A percentile compares a stretch with the other conserved stretches of the same genome.
Evolutionary conservation across 129 eudicot species (phyloP).

Genomic region (Oenanthe sinensis): DNA sequence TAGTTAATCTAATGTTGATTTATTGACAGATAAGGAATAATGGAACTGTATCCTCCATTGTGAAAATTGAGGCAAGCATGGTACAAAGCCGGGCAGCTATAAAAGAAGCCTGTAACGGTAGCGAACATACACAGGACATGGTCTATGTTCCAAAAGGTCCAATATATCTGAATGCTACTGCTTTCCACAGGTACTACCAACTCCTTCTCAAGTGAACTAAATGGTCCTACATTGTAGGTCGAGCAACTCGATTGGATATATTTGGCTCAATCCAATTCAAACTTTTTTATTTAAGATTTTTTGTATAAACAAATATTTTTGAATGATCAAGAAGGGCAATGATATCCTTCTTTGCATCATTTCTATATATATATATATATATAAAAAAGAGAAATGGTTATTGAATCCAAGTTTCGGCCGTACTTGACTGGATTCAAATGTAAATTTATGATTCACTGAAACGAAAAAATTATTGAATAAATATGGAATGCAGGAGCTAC

Average conservation of each 20-base stretch:
- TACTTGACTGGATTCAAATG: not conserved
- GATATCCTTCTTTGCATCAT: too few species aligned
- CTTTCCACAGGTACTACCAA: constrained; percentile 27
- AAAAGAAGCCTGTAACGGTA: not conserved
- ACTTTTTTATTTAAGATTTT: too few species aligned
- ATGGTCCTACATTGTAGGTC: not conserved
- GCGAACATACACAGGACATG: constrained; percentile 15
- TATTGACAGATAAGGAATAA: not conserved
- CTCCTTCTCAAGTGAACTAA: not conserved
- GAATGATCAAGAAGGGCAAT: too few species aligned
- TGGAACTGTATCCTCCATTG: constrained; percentile 3
- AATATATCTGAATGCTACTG: constrained; percentile 28
- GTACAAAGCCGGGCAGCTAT: constrained; percentile 24
- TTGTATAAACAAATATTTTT: too few species aligned
- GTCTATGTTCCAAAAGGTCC: constrained; percentile 27
- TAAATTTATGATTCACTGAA: not conserved
- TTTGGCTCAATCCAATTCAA: too few species aligned
- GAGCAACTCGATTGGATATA: not conserved
- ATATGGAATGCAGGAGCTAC: constrained; percentile 31
- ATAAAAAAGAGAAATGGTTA: too few species aligned
- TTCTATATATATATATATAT: too few species aligned
- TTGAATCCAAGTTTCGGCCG: not conserved
- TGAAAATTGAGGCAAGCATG: constrained; percentile 18
- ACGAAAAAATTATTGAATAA: not conserved
- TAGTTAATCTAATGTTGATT: not conserved